Evolutionary conservation across 2,329 filamentous ascomycete species (phyloP).

Genomic region (Aspergillus caelatus): DNA sequence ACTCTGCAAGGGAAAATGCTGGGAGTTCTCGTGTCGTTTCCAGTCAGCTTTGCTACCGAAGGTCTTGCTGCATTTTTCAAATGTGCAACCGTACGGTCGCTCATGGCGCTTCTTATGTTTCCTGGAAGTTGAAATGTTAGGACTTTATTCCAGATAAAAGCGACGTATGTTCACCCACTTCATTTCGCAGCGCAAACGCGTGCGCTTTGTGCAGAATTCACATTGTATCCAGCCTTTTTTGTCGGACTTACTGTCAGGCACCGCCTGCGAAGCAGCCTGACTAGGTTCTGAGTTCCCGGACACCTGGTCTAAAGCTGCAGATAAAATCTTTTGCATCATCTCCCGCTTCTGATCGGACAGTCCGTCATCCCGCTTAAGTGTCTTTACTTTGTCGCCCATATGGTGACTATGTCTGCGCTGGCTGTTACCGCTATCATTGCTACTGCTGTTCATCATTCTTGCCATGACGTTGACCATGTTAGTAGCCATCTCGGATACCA

Average conservation of each 20-base stretch:
- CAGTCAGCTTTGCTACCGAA: constrained; percentile 96
- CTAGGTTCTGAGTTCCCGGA: constrained; percentile 11
- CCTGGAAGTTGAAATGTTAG: constrained; percentile 46
- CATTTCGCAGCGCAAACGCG: constrained; percentile 39
- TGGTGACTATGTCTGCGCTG: constrained; percentile 26
- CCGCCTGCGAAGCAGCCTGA: constrained; percentile 9
- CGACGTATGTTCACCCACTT: constrained; percentile 30
- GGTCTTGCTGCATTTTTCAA: constrained; percentile 65
- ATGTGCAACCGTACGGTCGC: constrained; percentile 82
- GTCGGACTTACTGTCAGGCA: constrained; percentile 16
- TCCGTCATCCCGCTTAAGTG: constrained; percentile 21
- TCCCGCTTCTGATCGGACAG: constrained; percentile 34
- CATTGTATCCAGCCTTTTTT: constrained; percentile 35
- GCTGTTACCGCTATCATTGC: constrained; percentile 13
- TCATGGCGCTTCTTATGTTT: constrained; percentile 84
- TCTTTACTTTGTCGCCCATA: constrained; percentile 25
- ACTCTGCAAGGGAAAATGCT: constrained; percentile 71
- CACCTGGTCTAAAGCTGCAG: constrained; percentile 31
- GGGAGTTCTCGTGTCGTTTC: constrained; percentile 85
- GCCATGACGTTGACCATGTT: constrained; percentile 38
- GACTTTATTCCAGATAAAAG: not conserved
- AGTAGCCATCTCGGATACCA: constrained; percentile 33
- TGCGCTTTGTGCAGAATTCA: constrained; percentile 33
- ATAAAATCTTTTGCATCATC: constrained; percentile 36
- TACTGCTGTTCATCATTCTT: constrained; percentile 30